Base-by-base conservation (phyloP, 1,284 basidiomycete genomes). In the Schizophyllum commune region DNA sequence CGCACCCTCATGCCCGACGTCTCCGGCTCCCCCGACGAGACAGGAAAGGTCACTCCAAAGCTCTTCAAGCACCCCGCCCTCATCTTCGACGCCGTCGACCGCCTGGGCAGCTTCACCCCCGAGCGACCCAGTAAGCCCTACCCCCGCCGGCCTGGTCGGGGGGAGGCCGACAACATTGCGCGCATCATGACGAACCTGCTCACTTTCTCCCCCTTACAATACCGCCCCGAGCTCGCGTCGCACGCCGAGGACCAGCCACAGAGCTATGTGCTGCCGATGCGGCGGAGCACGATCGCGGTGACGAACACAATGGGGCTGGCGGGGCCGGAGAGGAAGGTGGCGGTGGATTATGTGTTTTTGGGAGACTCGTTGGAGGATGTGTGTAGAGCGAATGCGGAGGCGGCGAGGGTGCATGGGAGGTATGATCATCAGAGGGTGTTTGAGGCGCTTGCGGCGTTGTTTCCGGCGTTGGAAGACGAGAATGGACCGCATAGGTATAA, bases 361-460 rank as follows among this genome's bases (percentile, higher is more conserved):
- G 74, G 73, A 13, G 63, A 68, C 4, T 73, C 74, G 11, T 70
- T 86, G 4, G 77, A 76, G 13, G 77, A 77, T 8, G 68, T 85
- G 1, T 90, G 85, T 70, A 78, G 74, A 59, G 74, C 68, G 61
- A 94, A 93, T 68, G 83, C 85, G 0, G 72, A 71, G 17, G 74
- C 85, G 19, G 88, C 92, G 4, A 78, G 77, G 62, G 72, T 79
- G 34, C 76, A 82, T 66, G 83, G 85, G 13, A 77, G 91, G 58
- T 79, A 80, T 67, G 84, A 89, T 65, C 89, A 94, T 69, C 85
- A 89, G 65, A 77, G 90, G 60, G 76, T 90, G 17, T 92, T 92
- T 73, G 79, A 74, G 59, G 83, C 81, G 8, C 71, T 95, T 20
- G 72, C 77, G 47, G 77, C 83, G 2, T 68, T 92, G 4, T 78